Base-by-base conservation (phyloP, 1,284 basidiomycete genomes). In the Puccinia triticina region DNA sequence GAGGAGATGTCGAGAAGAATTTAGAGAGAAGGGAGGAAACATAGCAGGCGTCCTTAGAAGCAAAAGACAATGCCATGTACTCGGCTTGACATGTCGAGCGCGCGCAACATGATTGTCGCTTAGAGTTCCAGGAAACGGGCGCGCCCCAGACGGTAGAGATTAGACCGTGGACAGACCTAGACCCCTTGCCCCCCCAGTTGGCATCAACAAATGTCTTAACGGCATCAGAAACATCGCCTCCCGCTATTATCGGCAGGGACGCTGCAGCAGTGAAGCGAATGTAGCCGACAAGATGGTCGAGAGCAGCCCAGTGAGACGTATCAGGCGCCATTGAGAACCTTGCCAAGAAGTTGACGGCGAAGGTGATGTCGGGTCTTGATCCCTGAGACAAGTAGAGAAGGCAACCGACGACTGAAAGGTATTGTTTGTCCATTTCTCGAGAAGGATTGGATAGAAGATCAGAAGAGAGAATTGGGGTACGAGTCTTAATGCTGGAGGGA, bases 251-350 rank as follows among this genome's bases (percentile, higher is more conserved):
- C 23, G 34, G 40, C 37, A 67, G 43, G 10, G 46, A 23, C 10
- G n/a, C 5, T n/a, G 10, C 32, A 5, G 32, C 16, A 26, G 32
- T 74, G 46, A 5, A 74, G 21, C 72, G 12, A 23, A 59, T 7
- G 26, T 59, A 46, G 14, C 8, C 7, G 43, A 66, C 8, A 4
- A 72, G n/a, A 32, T 50, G 43, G 2, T 72, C 14, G 3, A 72
- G 26, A 2, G 69, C 69, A n/a, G 26, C 26, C 69, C 69, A 72
- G 46, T 72, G 69, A n/a, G n/a, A n/a, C n/a, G n/a, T n/a, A n/a
- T n/a, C n/a, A n/a, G n/a, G n/a, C n/a, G n/a, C n/a, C n/a, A n/a
- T n/a, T n/a, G n/a, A n/a, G n/a, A n/a, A n/a, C n/a, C n/a, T n/a
- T n/a, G n/a, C n/a, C n/a, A n/a, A n/a, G n/a, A n/a, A n/a, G n/a